Percentiles rank a stretch among this genome's conserved stretches.
These are phyloP conservation scores for Pythium insidiosum DNA, from an alignment of 352 stramenopile genomes.

Conservation along the genomic window DNA sequence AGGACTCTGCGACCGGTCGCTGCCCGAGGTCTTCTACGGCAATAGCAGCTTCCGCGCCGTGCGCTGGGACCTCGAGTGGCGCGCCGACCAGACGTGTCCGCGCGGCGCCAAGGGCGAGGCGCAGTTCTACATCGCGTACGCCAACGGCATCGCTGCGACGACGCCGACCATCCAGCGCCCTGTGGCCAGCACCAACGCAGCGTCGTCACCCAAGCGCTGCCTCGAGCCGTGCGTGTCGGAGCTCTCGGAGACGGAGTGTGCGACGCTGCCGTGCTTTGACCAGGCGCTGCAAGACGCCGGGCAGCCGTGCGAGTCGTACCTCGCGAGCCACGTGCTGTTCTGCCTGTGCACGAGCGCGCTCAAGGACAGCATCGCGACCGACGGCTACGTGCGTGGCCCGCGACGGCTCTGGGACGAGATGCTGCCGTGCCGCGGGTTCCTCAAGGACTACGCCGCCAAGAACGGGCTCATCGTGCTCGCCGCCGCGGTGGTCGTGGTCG, in stretches of 20 bases:
- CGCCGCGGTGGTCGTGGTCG: conserved; percentile 28
- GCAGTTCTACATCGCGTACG: conserved; percentile 30
- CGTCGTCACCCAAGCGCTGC: conserved; percentile 25
- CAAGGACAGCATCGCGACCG: conserved; percentile 13
- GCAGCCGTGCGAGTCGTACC: conserved; percentile 24
- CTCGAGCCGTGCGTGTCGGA: conserved; percentile 28
- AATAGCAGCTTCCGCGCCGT: conserved; percentile 12
- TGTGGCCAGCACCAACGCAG: too few species aligned
- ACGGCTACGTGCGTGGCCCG: conserved; percentile 27
- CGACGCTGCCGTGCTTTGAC: conserved; percentile 40
- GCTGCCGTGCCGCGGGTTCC: conserved; percentile 30
- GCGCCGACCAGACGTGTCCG: conserved; percentile 13
- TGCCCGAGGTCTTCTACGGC: conserved; percentile 30
- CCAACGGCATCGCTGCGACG: conserved; percentile 15
- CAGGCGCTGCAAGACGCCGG: conserved; percentile 11
- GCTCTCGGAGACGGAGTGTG: conserved; percentile 15
- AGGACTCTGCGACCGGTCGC: conserved; percentile 24
- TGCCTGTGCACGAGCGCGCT: conserved; percentile 36
- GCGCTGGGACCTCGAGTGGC: conserved; percentile 22
- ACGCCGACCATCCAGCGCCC: neutral
- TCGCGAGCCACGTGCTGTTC: conserved; percentile 24
- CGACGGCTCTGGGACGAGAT: conserved; percentile 22
- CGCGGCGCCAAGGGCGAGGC: conserved; percentile 4
- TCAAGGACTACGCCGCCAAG: conserved; percentile 33
- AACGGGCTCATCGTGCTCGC: conserved; percentile 35